These are phyloP conservation scores for Alternaria angustiovoidea DNA, from an alignment of 2,329 filamentous ascomycete genomes.

Conservation along the genomic window DNA sequence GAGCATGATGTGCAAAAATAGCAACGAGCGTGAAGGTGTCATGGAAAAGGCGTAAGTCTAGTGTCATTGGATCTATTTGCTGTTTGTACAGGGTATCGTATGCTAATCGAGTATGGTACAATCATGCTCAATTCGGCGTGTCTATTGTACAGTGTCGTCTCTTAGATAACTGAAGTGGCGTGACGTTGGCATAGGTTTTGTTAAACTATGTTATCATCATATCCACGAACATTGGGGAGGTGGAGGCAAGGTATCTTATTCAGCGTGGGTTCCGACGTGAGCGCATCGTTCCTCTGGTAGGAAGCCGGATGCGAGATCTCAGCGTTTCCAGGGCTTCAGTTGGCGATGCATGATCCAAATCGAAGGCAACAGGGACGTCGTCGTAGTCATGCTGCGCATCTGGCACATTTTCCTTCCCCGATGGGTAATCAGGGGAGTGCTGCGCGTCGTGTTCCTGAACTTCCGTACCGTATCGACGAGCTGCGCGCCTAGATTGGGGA, in stretches of 20 bases:
- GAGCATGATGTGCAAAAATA: not conserved
- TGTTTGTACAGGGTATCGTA: conserved; percentile 6
- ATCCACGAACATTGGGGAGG: not conserved
- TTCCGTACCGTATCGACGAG: not conserved
- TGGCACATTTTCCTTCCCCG: not conserved
- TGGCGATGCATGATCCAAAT: conserved; percentile 10
- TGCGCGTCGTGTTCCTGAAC: not conserved
- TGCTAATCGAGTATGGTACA: not conserved
- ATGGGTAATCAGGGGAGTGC: not conserved
- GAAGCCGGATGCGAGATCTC: conserved; percentile 14
- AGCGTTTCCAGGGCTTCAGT: conserved; percentile 15
- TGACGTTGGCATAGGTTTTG: not conserved
- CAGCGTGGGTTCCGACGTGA: not conserved
- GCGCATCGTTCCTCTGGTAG: conserved; percentile 9
- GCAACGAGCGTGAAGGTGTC: not conserved
- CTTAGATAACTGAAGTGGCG: not conserved
- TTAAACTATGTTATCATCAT: not conserved
- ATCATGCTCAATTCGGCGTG: not conserved
- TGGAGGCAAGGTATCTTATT: not conserved
- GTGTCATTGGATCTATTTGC: not conserved
- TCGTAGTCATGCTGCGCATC: not conserved
- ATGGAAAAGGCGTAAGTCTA: not conserved
- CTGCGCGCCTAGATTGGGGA: not conserved
- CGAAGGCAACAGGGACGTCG: not conserved
- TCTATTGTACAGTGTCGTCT: not conserved